A percentile compares a stretch with the other conserved stretches of the same genome.
Conservation (phyloP, 768 basidiomycete genomes). For the Suillus cothurnatus region DNA sequence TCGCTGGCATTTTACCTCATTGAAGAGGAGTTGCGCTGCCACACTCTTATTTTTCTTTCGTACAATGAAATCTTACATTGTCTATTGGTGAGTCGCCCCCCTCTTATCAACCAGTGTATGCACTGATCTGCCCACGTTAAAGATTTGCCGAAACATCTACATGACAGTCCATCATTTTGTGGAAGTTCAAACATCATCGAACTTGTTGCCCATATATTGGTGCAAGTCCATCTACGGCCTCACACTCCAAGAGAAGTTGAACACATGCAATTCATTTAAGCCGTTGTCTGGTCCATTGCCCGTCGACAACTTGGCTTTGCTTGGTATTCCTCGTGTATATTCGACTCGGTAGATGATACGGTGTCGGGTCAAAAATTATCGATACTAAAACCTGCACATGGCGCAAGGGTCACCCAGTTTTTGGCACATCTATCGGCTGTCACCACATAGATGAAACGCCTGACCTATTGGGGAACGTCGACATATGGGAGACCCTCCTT, state of each 20-base stretch:
- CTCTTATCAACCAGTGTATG: neutral
- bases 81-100: neutral
- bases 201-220: neutral
- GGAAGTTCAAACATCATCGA: neutral
- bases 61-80: neutral
- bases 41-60: neutral
- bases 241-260: neutral
- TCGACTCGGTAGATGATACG: too few relatives aligned
- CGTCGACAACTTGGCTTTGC: neutral
- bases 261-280: neutral
- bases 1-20: conserved; percentile 30
- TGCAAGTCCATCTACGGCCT: neutral
- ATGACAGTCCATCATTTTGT: neutral
- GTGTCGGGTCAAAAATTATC: too few relatives aligned
- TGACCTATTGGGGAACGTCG: too few relatives aligned
- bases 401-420: too few relatives aligned
- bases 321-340: too few relatives aligned
- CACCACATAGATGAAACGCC: too few relatives aligned
- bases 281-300: neutral
- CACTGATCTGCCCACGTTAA: neutral
- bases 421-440: too few relatives aligned
- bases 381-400: too few relatives aligned
- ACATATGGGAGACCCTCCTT: too few relatives aligned
- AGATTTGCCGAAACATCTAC: neutral
- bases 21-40: neutral